phyloP scores from a whole-genome alignment of 257 asterid species.

The Fraxinus pennsylvanica region DNA sequence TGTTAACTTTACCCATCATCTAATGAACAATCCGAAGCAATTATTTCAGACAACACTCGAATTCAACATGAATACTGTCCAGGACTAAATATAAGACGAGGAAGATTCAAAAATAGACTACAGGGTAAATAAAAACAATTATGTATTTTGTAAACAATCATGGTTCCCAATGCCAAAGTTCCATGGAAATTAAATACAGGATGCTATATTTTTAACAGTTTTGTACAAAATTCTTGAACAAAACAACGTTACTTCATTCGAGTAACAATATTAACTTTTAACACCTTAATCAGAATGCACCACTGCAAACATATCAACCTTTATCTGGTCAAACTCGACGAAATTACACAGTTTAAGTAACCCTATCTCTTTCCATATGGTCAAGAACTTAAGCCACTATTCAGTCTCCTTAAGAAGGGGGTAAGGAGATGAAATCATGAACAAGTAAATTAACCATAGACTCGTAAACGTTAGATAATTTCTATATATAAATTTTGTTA shows the following conservation, averaged over 20 bases:
- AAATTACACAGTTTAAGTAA: background rate
- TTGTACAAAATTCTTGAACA: background rate
- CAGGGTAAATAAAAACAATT: background rate
- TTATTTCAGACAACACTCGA: background rate
- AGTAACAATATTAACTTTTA: background rate
- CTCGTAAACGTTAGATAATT: background rate
- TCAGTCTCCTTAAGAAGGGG: background rate
- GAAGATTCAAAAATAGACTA: slow-evolving; percentile 9
- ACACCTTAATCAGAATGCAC: background rate
- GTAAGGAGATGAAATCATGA: background rate
- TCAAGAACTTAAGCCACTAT: background rate
- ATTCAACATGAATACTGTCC: background rate
- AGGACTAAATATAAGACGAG: background rate
- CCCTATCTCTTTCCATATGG: background rate
- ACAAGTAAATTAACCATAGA: background rate
- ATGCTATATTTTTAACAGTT: background rate
- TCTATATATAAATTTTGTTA: too few relatives aligned
- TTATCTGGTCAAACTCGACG: background rate
- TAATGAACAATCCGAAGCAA: slow-evolving; percentile 25
- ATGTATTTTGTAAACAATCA: background rate
- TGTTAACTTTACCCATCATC: slow-evolving; percentile 94
- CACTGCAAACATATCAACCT: background rate
- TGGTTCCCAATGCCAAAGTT: background rate
- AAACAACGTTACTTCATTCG: background rate
- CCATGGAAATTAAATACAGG: background rate